Conservation (phyloP, 306 rosid species). For the Quercus berberidifolia region DNA sequence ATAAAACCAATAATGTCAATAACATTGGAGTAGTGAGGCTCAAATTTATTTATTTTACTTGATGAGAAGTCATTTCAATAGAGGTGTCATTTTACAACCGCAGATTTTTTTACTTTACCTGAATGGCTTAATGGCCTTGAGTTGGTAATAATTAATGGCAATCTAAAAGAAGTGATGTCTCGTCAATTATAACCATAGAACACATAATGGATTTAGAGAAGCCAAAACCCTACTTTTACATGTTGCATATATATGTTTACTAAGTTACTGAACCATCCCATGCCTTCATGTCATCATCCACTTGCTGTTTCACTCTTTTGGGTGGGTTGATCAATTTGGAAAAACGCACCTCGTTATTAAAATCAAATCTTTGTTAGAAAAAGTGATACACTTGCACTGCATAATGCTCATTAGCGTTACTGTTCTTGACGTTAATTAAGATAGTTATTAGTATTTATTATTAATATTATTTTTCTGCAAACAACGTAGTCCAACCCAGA, state of each 20-base stretch:
- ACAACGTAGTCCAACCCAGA: slow-evolving; percentile 41
- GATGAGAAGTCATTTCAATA: not conserved
- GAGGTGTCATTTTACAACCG: not conserved
- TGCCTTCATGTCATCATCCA: too few species aligned
- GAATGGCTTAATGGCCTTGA: not conserved
- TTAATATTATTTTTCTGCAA: slow-evolving; percentile 6
- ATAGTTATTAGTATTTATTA: not conserved
- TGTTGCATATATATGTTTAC: too few species aligned
- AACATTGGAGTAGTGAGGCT: too few species aligned
- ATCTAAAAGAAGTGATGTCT: not conserved
- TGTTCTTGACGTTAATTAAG: slow-evolving; percentile 26
- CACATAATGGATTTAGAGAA: not conserved
- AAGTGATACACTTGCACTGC: not conserved
- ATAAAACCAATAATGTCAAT: too few species aligned
- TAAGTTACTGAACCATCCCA: too few species aligned
- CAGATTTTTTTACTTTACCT: not conserved
- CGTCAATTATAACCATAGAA: not conserved
- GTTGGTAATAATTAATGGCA: not conserved
- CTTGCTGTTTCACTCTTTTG: too few species aligned
- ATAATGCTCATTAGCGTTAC: not conserved
- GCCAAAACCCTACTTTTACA: not conserved
- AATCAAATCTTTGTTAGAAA: slow-evolving; percentile 33
- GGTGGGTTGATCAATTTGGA: too few species aligned
- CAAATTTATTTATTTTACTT: not conserved
- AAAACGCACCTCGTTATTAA: slow-evolving; percentile 3